Evolutionary conservation across 768 basidiomycete genomes (phyloP).

Genomic region (Mycena epipterygia): DNA sequence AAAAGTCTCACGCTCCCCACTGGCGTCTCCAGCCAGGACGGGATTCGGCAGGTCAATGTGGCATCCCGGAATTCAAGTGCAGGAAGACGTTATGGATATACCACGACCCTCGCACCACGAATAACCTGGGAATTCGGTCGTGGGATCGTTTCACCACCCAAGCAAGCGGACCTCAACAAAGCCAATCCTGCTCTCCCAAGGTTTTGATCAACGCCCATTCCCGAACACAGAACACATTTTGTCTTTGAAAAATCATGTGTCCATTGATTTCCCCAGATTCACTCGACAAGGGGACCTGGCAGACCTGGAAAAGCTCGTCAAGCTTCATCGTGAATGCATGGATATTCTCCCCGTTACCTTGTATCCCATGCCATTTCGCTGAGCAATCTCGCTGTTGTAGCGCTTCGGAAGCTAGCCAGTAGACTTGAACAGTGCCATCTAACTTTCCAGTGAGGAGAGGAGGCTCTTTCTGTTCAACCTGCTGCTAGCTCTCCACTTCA

Average conservation of each 20-base stretch:
- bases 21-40: too few relatives aligned
- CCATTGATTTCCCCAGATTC: slow-evolving; percentile 5
- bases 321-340: slow-evolving; percentile 3
- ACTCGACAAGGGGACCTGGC: slow-evolving; percentile 2
- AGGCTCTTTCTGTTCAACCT: slow-evolving; percentile 10
- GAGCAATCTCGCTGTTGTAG: slow-evolving; percentile 1
- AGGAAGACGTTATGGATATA: slow-evolving; percentile 3
- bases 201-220: neutral
- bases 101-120: neutral
- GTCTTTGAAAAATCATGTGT: slow-evolving; percentile 1
- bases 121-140: slow-evolving; percentile 3
- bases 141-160: slow-evolving; percentile 5
- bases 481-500: neutral
- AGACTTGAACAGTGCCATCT: slow-evolving; percentile 9
- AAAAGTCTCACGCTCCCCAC: too few relatives aligned
- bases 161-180: slow-evolving; percentile 1
- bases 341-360: neutral
- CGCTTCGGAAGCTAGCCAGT: neutral
- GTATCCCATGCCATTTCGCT: slow-evolving; percentile 1
- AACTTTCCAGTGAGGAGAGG: slow-evolving; percentile 7
- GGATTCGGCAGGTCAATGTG: too few relatives aligned
- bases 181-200: slow-evolving; percentile 4
- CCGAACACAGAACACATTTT: neutral
- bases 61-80: neutral
- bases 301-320: slow-evolving; percentile 8